Conservation (phyloP, 78 protist genomes). For the Dictyostelium discoideum region dicty_2.7 NC_007088.5:63001-63500, state of each 20-base stretch:
- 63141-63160: neutral
- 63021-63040: neutral
- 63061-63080: conserved; percentile 7
- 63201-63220: neutral
- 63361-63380: neutral
- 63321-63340: neutral
- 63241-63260: neutral
- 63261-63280: too few species aligned
- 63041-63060: conserved; percentile 4
- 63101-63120: neutral
- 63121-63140: neutral
- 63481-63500: neutral
- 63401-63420: neutral
- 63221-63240: neutral
- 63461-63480: neutral
- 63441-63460: neutral
- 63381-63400: neutral
- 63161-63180: neutral
- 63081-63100: neutral
- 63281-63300: neutral
- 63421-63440: conserved; percentile 1
- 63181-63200: neutral
- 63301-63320: conserved; percentile 1
- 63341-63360: neutral
- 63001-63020: neutral